A percentile compares a stretch with the other conserved stretches of the same genome.
Conservation (phyloP, 495 filamentous ascomycete species). For the Podospora australis region DNA sequence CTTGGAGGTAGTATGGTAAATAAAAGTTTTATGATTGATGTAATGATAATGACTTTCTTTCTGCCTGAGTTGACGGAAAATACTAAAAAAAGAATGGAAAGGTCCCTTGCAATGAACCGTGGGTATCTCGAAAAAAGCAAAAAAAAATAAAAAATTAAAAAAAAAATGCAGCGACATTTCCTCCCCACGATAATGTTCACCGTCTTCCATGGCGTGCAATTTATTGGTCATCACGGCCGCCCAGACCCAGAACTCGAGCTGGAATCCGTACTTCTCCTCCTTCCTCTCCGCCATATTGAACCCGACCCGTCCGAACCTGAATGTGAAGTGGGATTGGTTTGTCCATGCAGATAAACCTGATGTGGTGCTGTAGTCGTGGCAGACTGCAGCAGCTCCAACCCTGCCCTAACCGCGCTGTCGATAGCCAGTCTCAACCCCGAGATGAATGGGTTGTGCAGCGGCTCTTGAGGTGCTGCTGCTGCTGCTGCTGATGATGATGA, state of each 20-base stretch:
- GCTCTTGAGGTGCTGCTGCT: background rate
- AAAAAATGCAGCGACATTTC: background rate
- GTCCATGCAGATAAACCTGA: no score
- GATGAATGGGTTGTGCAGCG: conserved; percentile 10
- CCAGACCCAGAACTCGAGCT: background rate
- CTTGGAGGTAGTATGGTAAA: no score
- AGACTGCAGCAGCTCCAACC: conserved; percentile 1
- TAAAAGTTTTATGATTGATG: no score
- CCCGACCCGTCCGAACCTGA: background rate
- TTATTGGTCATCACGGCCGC: background rate
- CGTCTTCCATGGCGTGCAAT: no score
- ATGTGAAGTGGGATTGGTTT: background rate
- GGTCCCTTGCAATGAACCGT: no score
- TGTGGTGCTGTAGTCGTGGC: background rate
- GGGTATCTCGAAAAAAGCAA: no score
- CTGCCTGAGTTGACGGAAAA: no score
- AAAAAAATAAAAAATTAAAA: no score
- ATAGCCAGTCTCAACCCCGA: conserved; percentile 11
- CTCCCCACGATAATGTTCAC: no score
- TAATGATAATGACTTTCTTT: no score
- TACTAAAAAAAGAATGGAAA: no score
- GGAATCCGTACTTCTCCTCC: background rate
- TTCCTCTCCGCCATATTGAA: background rate
- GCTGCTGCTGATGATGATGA: background rate
- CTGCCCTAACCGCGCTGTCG: background rate